These are phyloP conservation scores for Stentor roeselii DNA, from an alignment of 73 alveolate species.

Conservation along the genomic window DNA sequence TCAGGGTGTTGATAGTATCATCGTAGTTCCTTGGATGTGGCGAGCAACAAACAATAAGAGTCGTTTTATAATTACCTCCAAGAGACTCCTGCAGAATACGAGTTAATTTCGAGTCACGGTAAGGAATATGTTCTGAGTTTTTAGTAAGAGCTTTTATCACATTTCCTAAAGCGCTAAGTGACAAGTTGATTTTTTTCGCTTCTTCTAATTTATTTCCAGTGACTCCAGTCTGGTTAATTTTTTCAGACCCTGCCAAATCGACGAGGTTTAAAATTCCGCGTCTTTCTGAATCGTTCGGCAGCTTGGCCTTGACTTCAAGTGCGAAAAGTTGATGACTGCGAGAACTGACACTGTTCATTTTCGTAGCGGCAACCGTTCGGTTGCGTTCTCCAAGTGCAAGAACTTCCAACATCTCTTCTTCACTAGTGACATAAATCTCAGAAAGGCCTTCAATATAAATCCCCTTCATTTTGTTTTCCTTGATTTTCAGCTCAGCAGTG, in stretches of 20 bases:
- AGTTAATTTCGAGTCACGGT: conserved; percentile 59
- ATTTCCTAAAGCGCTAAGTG: conserved; percentile 66
- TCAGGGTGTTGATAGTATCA: conserved; percentile 77
- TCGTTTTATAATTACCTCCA: conserved; percentile 46
- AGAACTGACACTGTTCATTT: conserved; percentile 83
- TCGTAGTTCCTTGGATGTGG: conserved; percentile 73
- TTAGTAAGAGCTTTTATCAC: conserved; percentile 56
- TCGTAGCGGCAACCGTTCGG: conserved; percentile 87
- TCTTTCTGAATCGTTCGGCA: conserved; percentile 33
- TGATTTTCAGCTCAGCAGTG: conserved; percentile 40
- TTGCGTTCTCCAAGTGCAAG: conserved; percentile 69
- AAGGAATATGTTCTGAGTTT: conserved; percentile 50
- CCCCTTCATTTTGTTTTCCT: conserved; percentile 89
- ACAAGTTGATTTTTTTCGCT: conserved; percentile 66
- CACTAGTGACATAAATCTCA: conserved; percentile 83
- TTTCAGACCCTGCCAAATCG: conserved; percentile 78
- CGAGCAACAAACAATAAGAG: conserved; percentile 72
- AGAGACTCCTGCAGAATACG: conserved; percentile 45
- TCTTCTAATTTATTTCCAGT: conserved; percentile 66
- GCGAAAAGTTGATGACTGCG: conserved; percentile 88
- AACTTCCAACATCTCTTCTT: conserved; percentile 77
- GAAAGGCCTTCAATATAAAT: conserved; percentile 82
- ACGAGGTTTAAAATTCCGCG: conserved; percentile 58
- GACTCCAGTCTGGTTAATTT: conserved; percentile 43
- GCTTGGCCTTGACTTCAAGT: conserved; percentile 79